Conservation (phyloP, 2,329 filamentous ascomycete genomes). For the Acrocalymma vagum region DNA sequence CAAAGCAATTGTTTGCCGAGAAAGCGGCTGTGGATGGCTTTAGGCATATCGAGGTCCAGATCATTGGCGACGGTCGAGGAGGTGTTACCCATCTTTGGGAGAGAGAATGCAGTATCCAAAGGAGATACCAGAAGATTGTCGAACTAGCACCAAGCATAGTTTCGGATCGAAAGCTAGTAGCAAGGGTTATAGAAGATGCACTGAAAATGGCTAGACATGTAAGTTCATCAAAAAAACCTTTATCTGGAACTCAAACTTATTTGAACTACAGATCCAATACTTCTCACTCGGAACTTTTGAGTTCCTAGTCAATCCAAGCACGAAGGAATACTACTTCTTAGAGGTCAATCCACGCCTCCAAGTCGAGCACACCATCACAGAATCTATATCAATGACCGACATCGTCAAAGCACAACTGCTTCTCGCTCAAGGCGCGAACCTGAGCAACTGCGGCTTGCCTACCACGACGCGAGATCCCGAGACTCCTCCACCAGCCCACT, state of each 20-base stretch:
- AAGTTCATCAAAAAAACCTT: slow-evolving; percentile 7
- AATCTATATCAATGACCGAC: slow-evolving; percentile 62
- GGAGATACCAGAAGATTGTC: slow-evolving; percentile 69
- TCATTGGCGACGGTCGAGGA: slow-evolving; percentile 64
- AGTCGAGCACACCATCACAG: slow-evolving; percentile 70
- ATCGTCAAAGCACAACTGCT: slow-evolving; percentile 64
- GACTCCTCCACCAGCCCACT: slow-evolving; percentile 50
- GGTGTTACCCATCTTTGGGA: slow-evolving; percentile 66
- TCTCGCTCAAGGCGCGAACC: slow-evolving; percentile 59
- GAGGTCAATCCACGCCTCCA: slow-evolving; percentile 69
- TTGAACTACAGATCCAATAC: slow-evolving; percentile 57
- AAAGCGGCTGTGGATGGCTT: slow-evolving; percentile 70
- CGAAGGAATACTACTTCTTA: slow-evolving; percentile 64
- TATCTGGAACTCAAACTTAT: slow-evolving; percentile 1
- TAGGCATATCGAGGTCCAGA: slow-evolving; percentile 69
- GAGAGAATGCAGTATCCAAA: slow-evolving; percentile 67
- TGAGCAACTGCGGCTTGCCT: slow-evolving; percentile 47
- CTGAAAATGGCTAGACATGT: slow-evolving; percentile 60
- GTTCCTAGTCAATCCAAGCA: slow-evolving; percentile 64
- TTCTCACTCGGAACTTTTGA: slow-evolving; percentile 70
- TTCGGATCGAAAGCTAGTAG: slow-evolving; percentile 55
- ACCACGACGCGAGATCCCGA: slow-evolving; percentile 36
- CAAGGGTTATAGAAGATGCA: slow-evolving; percentile 62
- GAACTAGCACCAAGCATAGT: slow-evolving; percentile 66
- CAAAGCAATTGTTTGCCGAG: slow-evolving; percentile 65